Evolutionary conservation across 371 early-diverging fungal species (phyloP).

Genomic region (Dichotomocladium elegans): DNA sequence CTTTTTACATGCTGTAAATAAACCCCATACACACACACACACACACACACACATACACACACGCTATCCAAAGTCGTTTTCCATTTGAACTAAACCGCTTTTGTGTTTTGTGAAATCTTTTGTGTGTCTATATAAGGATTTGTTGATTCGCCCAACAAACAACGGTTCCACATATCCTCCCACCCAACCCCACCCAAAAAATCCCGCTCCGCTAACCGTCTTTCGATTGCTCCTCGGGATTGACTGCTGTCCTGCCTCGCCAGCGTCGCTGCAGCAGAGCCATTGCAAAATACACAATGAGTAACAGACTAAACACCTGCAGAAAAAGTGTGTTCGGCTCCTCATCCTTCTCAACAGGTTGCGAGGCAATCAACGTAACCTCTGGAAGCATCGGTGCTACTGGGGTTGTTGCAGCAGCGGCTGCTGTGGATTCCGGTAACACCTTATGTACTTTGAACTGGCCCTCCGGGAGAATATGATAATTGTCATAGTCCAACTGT

Average conservation of each 20-base stretch:
- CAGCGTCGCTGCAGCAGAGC: conserved; percentile 16
- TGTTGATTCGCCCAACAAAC: too few relatives aligned
- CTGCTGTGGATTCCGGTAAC: not conserved
- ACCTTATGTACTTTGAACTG: conserved; percentile 24
- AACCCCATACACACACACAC: too few relatives aligned
- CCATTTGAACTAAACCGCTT: too few relatives aligned
- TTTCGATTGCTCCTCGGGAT: not conserved
- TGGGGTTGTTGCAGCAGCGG: not conserved
- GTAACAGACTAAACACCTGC: conserved; percentile 17
- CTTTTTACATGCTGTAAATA: not conserved
- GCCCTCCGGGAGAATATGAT: conserved; percentile 35
- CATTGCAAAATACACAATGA: conserved; percentile 24
- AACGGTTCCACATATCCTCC: too few relatives aligned
- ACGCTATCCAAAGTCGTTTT: not conserved
- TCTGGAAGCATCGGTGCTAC: not conserved
- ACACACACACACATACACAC: too few relatives aligned
- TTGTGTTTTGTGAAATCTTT: too few relatives aligned
- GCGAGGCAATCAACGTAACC: not conserved
- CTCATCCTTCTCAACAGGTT: not conserved
- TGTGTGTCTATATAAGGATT: too few relatives aligned
- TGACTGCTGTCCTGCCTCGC: conserved; percentile 1
- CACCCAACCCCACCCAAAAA: too few relatives aligned
- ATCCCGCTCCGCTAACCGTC: not conserved
- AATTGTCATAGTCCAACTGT: conserved; percentile 49
- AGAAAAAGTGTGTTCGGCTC: conserved; percentile 25